phyloP scores from a whole-genome alignment of 2,329 filamentous ascomycete species.

The Sporothrix globosa region DNA sequence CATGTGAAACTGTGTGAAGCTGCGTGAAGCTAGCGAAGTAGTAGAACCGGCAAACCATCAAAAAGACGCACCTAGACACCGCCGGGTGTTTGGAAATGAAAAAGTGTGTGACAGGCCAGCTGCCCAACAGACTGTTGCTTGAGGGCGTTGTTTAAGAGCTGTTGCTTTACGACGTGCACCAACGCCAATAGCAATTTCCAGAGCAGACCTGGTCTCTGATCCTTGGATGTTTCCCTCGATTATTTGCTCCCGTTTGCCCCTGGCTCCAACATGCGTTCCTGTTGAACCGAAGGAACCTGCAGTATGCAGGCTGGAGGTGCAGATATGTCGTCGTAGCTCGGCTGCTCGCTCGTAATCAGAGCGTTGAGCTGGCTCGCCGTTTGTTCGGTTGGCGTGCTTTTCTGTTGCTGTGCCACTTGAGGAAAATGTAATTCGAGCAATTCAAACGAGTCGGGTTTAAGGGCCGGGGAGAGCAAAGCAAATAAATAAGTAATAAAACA shows the following conservation, averaged over 20 bases:
- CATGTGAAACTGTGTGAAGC: neutral
- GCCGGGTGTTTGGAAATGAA: neutral
- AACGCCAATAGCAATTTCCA: slow-evolving; percentile 7
- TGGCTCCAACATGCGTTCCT: slow-evolving; percentile 8
- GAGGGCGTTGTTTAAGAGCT: too few species aligned
- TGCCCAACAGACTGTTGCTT: neutral
- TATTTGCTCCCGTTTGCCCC: neutral
- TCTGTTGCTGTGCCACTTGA: too few species aligned
- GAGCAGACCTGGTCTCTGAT: neutral
- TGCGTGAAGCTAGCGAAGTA: neutral
- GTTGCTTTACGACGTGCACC: neutral
- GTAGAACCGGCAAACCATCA: neutral
- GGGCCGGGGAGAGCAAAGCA: neutral
- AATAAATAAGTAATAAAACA: neutral
- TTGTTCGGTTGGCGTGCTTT: neutral
- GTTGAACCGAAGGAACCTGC: slow-evolving; percentile 15
- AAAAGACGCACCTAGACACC: neutral
- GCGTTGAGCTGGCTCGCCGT: neutral
- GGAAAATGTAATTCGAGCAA: neutral
- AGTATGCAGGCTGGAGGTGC: slow-evolving; percentile 4
- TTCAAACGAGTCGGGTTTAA: neutral
- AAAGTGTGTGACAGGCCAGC: slow-evolving; percentile 17
- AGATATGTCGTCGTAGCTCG: neutral
- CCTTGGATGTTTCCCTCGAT: neutral
- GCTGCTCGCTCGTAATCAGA: neutral